Evolutionary conservation across 208 protist species (phyloP), one percentile per base, ranked within the genome.

Genomic region (Wallacemonas sp.): DNA sequence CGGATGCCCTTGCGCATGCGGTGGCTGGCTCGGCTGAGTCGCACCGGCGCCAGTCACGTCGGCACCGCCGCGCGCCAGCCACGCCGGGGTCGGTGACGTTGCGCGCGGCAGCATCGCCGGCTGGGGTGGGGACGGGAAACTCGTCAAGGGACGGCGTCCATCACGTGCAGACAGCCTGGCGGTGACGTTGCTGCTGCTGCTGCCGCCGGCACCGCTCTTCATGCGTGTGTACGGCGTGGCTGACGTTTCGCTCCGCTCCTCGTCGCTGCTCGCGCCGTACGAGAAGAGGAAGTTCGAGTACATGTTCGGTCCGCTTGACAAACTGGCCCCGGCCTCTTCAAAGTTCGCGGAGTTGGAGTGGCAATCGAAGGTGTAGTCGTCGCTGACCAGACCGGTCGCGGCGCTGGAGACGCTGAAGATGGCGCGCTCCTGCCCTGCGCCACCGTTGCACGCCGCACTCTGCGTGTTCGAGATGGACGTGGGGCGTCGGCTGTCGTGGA

Each of bases 321-420:
- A 5, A n/a, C 52, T 58, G 30, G 32, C 4, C 6, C 29, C 52
- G 6, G 52, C n/a, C 16, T 58, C 52, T 21, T 58, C 52, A 41
- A 58, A 41, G 32, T 58, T 58, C 30, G 38, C 38, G 52, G 52
- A 58, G 30, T 5, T 43, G 0, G 52, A 58, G 16, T 24, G 52
- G 30, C 32, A 29, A 19, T 19, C 52, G 19, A 58, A 58, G 5
- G 32, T 17, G 52, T 58, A 58, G 52, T 58, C 52, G 30, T 58
- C 52, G 3, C n/a, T 16, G 52, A 17, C 19, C 9, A 23, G 17
- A 23, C 17, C 19, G 44, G 44, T 49, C 9, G 17, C 19, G 19
- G 44, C 6, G 17, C 9, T 23, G 5, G 44, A 9, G 4, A 17
- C 9, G 44, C 17, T 49, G 17, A 49, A 49, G 14, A 14, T 17